phyloP scores from a whole-genome alignment of 176 grass and related monocot genomes.

The Calamus simplicifolius region DNA sequence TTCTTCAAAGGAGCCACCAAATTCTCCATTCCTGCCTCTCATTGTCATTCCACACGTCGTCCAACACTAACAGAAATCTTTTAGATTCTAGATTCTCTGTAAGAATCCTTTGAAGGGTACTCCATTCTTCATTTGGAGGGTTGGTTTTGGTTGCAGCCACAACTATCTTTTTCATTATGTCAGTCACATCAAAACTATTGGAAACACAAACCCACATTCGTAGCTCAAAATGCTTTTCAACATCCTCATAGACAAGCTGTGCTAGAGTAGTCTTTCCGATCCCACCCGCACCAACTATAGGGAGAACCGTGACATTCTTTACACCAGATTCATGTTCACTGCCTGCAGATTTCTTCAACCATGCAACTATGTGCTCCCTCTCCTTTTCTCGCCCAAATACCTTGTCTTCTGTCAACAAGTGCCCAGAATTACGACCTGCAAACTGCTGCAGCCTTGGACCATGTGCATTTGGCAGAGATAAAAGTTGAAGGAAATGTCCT shows the following conservation, averaged over 20 bases:
- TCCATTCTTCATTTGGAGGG: no score
- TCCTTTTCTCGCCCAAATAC: no score
- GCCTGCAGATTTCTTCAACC: no score
- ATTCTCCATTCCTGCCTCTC: conserved; percentile 12
- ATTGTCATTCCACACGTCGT: conserved; percentile 33
- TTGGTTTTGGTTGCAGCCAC: no score
- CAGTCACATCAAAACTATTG: conserved; percentile 10
- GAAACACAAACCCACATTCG: conserved; percentile 27
- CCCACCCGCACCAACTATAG: conserved; percentile 21
- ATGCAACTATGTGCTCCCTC: no score
- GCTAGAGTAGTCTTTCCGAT: conserved; percentile 37
- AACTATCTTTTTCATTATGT: not conserved
- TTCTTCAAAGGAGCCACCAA: conserved; percentile 22
- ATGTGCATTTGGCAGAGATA: no score
- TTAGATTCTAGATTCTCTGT: conserved; percentile 11
- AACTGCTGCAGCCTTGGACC: no score
- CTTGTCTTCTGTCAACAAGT: no score
- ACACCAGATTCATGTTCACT: no score
- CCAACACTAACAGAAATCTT: conserved; percentile 40
- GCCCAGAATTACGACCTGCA: no score
- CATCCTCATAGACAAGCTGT: conserved; percentile 4
- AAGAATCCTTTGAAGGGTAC: conserved; percentile 13
- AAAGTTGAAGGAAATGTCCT: not conserved
- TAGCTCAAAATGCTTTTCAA: not conserved
- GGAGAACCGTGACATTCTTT: conserved; percentile 1